Evolutionary conservation across 192 early-diverging fungal genomes (phyloP).

Genomic region (Fimicolochytrium jonesii): DNA sequence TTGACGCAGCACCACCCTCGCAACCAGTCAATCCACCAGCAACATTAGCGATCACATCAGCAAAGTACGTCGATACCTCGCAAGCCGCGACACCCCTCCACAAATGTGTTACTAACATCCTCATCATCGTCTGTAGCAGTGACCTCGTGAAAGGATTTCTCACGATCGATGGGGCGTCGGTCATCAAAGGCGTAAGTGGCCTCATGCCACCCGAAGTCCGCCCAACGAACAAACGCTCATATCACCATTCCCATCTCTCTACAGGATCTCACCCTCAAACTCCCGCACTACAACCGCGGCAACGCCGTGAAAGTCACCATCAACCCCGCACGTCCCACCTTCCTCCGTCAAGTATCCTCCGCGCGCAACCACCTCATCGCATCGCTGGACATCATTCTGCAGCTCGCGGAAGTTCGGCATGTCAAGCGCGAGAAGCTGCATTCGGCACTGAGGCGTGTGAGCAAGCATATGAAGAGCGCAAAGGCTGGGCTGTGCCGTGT

Average conservation of each 20-base stretch:
- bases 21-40: not conserved
- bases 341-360: conserved; percentile 17
- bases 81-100: not conserved
- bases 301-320: conserved; percentile 24
- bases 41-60: conserved; percentile 29
- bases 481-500: not conserved
- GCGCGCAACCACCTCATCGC: conserved; percentile 20
- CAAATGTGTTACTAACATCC: not conserved
- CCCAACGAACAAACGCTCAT: too few species aligned
- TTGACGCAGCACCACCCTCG: too few species aligned
- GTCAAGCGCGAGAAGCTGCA: not conserved
- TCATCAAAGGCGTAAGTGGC: conserved; percentile 29
- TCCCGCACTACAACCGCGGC: conserved; percentile 35
- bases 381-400: conserved; percentile 13
- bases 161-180: conserved; percentile 25
- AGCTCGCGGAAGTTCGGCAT: not conserved
- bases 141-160: conserved; percentile 39
- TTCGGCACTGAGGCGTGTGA: not conserved
- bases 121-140: conserved; percentile 10
- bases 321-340: conserved; percentile 6
- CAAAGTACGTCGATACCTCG: conserved; percentile 11
- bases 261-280: conserved; percentile 35
- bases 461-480: conserved; percentile 2
- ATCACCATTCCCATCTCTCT: too few species aligned
- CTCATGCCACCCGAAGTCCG: too few species aligned